Evolutionary conservation across 352 stramenopile genomes (phyloP), one percentile per base, ranked within the genome.

Genomic region (Albugo candida): DNA sequence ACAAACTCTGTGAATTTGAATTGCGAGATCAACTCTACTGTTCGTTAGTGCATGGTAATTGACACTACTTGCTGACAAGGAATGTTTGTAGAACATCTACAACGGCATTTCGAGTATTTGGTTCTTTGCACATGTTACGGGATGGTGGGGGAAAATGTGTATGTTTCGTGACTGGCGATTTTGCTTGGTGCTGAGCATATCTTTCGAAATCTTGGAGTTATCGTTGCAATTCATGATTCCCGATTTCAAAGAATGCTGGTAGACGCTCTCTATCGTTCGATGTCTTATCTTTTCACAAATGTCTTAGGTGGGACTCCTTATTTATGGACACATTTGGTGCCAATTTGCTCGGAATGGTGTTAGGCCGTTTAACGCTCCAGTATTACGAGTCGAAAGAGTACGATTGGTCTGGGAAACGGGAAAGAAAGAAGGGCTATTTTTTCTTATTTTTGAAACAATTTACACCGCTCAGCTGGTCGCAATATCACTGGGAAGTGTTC

Each of bases 161-260:
- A 92, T 95, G 67, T 94, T 95, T 55, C 81, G 83, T 19, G 83
- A 95, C 66, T 95, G 83, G 83, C 61, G 75, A n/a, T 83, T 95
- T 38, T 94, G 83, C 56, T 94, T 77, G 82, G 70, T 94, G 47
- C 65, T 95, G 17, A 85, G 69, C 47, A 71, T 94, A 40, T 67
- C 76, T 44, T 96, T 96, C 49, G 86, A 96, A 63, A 58, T 89
- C 20, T 58, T 96, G 18, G 86, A 96, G 49, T 64, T 92, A 13
- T 67, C 81, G 13, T 59, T 93, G 14, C 73, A 93, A 52, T 92
- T 91, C 62, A 64, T 94, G 27, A 91, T 92, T 41, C 76, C 85
- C 0, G 84, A 96, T 55, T 96, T 96, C 53, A 78, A 94, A 52
- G 86, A 96, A 60, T 96, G 86, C 61, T 96, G 83, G 83, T 74